These are phyloP conservation scores for Eragrostis curvula DNA, from an alignment of 176 grass and related monocot species.

Conservation along the genomic window DNA sequence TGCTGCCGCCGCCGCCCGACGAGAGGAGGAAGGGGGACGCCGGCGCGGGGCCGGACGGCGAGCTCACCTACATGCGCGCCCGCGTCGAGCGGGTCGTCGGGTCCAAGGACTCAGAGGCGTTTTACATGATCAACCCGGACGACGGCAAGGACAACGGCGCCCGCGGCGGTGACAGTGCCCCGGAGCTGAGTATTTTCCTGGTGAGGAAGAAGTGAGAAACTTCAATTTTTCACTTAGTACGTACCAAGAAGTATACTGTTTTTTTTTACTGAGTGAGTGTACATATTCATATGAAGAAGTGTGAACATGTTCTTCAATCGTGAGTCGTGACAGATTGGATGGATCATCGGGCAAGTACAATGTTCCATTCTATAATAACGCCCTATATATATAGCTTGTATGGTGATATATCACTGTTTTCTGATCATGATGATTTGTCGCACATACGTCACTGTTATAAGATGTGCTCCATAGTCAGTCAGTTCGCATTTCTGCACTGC, in stretches of 20 bases:
- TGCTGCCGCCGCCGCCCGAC: constrained; percentile 65
- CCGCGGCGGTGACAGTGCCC: constrained; percentile 31
- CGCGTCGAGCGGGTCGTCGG: constrained; percentile 86
- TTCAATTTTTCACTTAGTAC: not conserved
- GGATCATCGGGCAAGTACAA: not conserved
- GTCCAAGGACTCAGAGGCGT: constrained; percentile 82
- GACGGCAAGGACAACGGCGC: constrained; percentile 18
- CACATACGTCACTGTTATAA: not conserved
- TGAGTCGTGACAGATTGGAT: not conserved
- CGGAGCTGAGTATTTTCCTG: constrained; percentile 82
- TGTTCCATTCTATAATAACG: too few relatives aligned
- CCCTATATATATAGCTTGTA: too few relatives aligned
- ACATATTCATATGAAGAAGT: not conserved
- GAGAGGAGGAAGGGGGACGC: constrained; percentile 38
- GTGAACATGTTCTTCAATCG: too few relatives aligned
- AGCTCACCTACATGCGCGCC: constrained; percentile 89
- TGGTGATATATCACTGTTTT: too few relatives aligned
- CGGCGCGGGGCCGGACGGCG: constrained; percentile 52
- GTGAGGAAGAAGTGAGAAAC: constrained; percentile 79
- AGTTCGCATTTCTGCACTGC: not conserved
- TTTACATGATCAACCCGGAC: constrained; percentile 92
- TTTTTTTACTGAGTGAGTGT: not conserved
- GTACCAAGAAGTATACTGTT: not conserved
- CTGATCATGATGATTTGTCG: not conserved
- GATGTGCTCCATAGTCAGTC: not conserved